A percentile compares a stretch with the other conserved stretches of the same genome.
phyloP scores from a whole-genome alignment of 179 eudicot species.

The Carnegiea gigantea region DNA sequence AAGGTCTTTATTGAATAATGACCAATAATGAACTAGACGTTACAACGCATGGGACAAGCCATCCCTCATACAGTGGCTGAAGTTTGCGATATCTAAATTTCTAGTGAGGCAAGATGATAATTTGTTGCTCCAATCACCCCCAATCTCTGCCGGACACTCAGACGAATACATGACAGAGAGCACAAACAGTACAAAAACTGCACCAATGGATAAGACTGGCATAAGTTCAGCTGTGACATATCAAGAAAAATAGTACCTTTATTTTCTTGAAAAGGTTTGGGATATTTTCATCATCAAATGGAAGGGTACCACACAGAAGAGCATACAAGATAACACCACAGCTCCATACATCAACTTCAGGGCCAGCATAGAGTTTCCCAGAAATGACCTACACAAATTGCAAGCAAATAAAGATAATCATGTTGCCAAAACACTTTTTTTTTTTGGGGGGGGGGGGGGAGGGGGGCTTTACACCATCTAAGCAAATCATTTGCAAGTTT shows the following conservation, averaged over 20 bases:
- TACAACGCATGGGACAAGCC: neutral
- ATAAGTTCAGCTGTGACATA: neutral
- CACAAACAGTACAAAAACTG: neutral
- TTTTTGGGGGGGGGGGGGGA: no score
- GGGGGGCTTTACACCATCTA: neutral
- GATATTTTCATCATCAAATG: constrained; percentile 93
- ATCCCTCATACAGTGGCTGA: neutral
- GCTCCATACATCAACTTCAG: constrained; percentile 99
- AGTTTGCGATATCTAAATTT: neutral
- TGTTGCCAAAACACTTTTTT: no score
- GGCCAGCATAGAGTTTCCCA: constrained; percentile 95
- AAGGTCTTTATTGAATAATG: neutral
- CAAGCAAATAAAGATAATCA: constrained; percentile 2
- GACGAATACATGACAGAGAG: neutral
- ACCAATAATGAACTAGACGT: neutral
- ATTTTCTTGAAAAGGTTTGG: constrained; percentile 94
- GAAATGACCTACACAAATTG: constrained; percentile 64
- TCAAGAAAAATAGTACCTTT: constrained; percentile 48
- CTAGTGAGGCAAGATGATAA: neutral
- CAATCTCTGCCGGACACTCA: neutral
- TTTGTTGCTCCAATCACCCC: neutral
- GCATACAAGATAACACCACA: constrained; percentile 97
- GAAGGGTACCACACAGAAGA: constrained; percentile 95
- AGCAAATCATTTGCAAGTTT: neutral
- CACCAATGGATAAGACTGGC: neutral